Conservation (phyloP, 2,329 filamentous ascomycete species). For the Nannizzia gypsea region DNA sequence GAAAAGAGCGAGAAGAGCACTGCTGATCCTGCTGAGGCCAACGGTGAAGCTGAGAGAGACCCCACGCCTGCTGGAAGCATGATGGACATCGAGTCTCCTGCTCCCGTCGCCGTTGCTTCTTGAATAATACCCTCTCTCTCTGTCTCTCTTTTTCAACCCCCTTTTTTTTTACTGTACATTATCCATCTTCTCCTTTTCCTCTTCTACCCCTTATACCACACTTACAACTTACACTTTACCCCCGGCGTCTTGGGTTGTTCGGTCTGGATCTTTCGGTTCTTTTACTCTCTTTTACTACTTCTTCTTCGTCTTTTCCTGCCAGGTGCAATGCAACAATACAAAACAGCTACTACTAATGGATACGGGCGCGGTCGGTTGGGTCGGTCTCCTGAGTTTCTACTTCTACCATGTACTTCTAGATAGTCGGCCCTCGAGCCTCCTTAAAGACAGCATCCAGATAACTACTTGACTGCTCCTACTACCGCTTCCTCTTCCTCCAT, state of each 20-base stretch:
- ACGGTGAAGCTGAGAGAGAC: neutral
- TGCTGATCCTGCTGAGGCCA: neutral
- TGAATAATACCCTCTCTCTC: neutral
- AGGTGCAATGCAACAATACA: neutral
- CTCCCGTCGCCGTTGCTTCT: neutral
- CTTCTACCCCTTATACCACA: neutral
- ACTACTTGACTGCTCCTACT: neutral
- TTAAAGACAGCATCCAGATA: neutral
- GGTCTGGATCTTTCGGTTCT: neutral
- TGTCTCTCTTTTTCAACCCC: neutral
- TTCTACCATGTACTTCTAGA: neutral
- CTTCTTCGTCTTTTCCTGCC: neutral
- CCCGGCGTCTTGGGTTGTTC: neutral
- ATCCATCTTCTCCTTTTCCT: neutral
- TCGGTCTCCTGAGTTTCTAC: neutral
- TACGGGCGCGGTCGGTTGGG: neutral
- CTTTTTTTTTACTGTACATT: neutral
- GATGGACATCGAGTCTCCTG: neutral
- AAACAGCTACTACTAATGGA: neutral
- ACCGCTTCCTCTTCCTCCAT: neutral
- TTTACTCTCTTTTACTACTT: neutral
- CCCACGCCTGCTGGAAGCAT: neutral
- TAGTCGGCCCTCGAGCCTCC: neutral
- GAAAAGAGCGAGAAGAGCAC: constrained; percentile 1
- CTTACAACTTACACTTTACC: neutral